Evolutionary conservation across 164 flowering plant species (phyloP), one percentile per base, ranked within the genome.

Genomic region (Macadamia integrifolia): DNA sequence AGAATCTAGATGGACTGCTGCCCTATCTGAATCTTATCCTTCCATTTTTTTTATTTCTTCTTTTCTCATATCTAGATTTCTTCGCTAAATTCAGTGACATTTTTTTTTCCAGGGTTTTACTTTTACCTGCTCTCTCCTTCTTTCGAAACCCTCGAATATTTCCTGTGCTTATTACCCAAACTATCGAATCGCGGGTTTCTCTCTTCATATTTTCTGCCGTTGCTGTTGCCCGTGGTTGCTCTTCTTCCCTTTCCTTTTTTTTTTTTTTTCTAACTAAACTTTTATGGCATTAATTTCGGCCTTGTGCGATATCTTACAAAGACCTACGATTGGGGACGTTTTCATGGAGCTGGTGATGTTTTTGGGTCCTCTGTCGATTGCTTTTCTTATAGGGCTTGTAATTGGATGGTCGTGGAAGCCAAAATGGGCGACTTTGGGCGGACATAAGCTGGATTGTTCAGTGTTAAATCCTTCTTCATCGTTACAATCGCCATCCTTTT

Each of bases 321-420:
- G 79, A 65, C 86, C 87, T 60, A 73, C 84, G 7, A 69, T 79
- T 31, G 78, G 77, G 56, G 83, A 82, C 71, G 82, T 80, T 12
- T 31, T 84, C 46, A 32, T 55, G 56, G 92, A 89, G 75, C 72
- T 89, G 43, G 8, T 82, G 56, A 30, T 77, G 72, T 77, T 82
- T 49, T 61, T 81, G 52, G 80, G 82, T 6, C 93, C 93, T 60
- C 53, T 92, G 9, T 87, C 90, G 93, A 60, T 82, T 60, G 90
- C 93, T 14, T 82, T 87, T 50, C 35, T 85, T 60, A 78, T 86
- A 29, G 96, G 98, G 58, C 81, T 92, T 49, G 30, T 87, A 68
- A 83, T 92, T 60, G 98, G 96, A 0, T 92, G 98, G 98, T 66
- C 81, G 2, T 92, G 97, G 97, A 89, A 74, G 71, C 97, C 98